Evolutionary conservation across 2,329 filamentous ascomycete species (phyloP), one percentile per base, ranked within the genome.

Genomic region (Aspergillus sp.): DNA sequence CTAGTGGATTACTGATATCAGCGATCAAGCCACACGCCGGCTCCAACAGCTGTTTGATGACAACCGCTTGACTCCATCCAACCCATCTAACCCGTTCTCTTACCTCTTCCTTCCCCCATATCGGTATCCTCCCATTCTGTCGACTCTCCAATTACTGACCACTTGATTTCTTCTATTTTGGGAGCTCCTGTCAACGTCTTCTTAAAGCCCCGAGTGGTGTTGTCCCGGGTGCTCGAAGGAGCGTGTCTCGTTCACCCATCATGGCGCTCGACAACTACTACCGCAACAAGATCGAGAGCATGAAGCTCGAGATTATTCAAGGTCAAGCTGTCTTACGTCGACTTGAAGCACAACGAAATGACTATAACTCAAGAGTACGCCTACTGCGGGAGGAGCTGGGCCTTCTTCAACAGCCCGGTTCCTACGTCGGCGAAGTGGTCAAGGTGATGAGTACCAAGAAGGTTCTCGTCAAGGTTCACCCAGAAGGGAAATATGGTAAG

Each of bases 361-460:
- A 98, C 74, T 97, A 97, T 81, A 98, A 98, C 78, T 97, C 93
- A 51, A 84, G 93, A 67, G 93, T 98, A 63, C 88, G 93, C 53
- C 78, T 98, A 72, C 75, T 98, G 64, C 82, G 93, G 61, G 93
- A 98, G 75, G 93, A 98, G 77, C 81, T 98, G 19, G 93, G 93
- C 46, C 77, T 98, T 62, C 77, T 98, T 56, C 93, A 98, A 73
- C 93, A 98, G 71, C 93, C 93, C 3, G 93, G 93, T 37, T 97
- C 91, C 17, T 98, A 98, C 66, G 93, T 98, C 30, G 93, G 93
- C 50, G 93, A 98, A 74, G 93, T 98, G n/a, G 93, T 98, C 67
- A 98, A 97, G 80, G 93, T 97, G 49, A 98, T 98, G 93, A 85
- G 91, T 66, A 98, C 93, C 48, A 98, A 98, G 77, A 97, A 98